Evolutionary conservation across 2,329 filamentous ascomycete genomes (phyloP), one percentile per base, ranked within the genome.

Genomic region (Sclerotinia trifoliorum): DNA sequence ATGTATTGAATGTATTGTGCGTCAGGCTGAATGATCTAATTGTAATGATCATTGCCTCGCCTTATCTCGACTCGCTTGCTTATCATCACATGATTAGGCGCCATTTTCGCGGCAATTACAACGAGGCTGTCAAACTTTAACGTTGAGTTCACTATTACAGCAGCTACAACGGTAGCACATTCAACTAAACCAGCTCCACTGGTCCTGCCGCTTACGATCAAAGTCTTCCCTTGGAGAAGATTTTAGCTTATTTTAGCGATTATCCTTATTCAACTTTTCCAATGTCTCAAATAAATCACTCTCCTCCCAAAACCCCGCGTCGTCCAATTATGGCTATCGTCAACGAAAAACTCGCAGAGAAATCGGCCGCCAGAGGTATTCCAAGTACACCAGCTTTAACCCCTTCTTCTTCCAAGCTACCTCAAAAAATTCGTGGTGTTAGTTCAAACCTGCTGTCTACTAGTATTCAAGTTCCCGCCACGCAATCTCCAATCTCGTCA

Each of bases 201-300:
- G 29, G 13, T n/a, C n/a, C 29, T 63, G 39, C 46, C 46, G 32
- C 35, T 42, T 51, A 24, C 15, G 39, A 29, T n/a, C 15, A 19
- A 62, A 24, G 7, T 15, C 49, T 49, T 24, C 32, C 5, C 51
- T 51, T 39, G 46, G n/a, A 8, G 5, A 15, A 29, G n/a, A 29
- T 55, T 44, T 65, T 56, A 42, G 61, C 48, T 21, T 42, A 55
- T 65, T 17, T 65, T 44, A 62, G 49, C 39, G 46, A 51, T n/a
- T 51, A 63, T 63, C 46, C 15, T 62, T 51, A 62, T 62, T 63
- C n/a, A 49, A 21, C 6, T 51, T 63, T 51, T 24, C n/a, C 29
- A 21, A 74, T 72, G 71, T 74, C 70, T 62, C 68, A 68, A 61
- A 49, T 42, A 61, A 61, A 67, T 19, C 51, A 57, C 15, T 68